A percentile compares a stretch with the other conserved stretches of the same genome.
Conservation (phyloP, 148 eudicot genomes). For the Camellia lanceoleosa region DNA sequence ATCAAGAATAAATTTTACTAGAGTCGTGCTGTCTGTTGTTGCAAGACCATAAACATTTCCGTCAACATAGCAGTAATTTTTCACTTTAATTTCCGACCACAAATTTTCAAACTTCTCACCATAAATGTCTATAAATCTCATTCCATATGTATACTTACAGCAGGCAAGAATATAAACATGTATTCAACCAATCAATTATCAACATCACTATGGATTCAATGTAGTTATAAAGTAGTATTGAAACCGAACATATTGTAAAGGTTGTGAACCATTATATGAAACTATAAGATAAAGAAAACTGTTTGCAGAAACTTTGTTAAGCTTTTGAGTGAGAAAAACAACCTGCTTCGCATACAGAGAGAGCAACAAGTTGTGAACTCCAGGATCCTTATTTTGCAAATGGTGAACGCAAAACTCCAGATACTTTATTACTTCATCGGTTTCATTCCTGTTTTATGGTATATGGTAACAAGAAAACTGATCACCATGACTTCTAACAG, state of each 20-base stretch:
- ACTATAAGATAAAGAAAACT: not conserved
- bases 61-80: not conserved
- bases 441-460: slow-evolving; percentile 77
- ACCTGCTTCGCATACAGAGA: slow-evolving; percentile 97
- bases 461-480: not conserved
- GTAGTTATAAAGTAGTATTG: too few species aligned
- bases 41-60: not conserved
- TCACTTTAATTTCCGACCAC: not conserved
- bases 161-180: too few species aligned
- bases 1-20: too few species aligned
- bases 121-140: not conserved
- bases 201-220: too few species aligned
- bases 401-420: slow-evolving; percentile 89
- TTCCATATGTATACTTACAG: not conserved
- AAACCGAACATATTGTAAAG: not conserved
- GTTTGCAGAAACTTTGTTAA: not conserved
- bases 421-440: slow-evolving; percentile 94
- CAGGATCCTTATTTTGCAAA: slow-evolving; percentile 92
- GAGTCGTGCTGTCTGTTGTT: too few species aligned
- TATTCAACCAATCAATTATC: too few species aligned
- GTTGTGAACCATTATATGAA: not conserved
- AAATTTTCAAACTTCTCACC: not conserved
- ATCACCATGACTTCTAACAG: not conserved
- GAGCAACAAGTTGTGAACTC: slow-evolving; percentile 92
- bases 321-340: not conserved